Percentiles rank a stretch among this genome's conserved stretches.
phyloP scores from a whole-genome alignment of 495 filamentous ascomycete genomes.

The Chaetomium cochliodes region DNA sequence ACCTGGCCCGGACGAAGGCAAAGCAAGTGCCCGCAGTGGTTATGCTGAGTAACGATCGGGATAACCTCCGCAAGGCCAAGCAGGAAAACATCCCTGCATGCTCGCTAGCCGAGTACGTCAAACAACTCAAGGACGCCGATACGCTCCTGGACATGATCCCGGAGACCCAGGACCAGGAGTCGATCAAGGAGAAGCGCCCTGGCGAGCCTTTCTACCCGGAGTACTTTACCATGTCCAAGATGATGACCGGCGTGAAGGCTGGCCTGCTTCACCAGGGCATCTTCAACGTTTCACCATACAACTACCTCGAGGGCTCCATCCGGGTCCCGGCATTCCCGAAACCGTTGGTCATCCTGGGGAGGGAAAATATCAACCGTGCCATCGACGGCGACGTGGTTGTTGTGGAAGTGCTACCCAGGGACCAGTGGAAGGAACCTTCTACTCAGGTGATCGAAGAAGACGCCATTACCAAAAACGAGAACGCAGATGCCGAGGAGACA shows the following conservation, averaged over 20 bases:
- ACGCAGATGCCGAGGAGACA: constrained; percentile 72
- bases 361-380: constrained; percentile 93
- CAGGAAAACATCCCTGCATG: constrained; percentile 65
- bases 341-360: constrained; percentile 80
- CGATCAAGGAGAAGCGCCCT: constrained; percentile 59
- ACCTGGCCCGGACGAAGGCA: constrained; percentile 63
- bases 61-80: constrained; percentile 80
- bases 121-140: constrained; percentile 77
- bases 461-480: constrained; percentile 86
- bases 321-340: constrained; percentile 88
- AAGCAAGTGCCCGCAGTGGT: constrained; percentile 72
- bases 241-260: constrained; percentile 86
- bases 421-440: constrained; percentile 95
- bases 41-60: constrained; percentile 90
- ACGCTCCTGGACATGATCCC: constrained; percentile 93
- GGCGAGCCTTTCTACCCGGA: constrained; percentile 75
- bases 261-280: constrained; percentile 88
- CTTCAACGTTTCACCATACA: constrained; percentile 96
- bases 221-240: constrained; percentile 85
- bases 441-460: constrained; percentile 96
- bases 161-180: constrained; percentile 64
- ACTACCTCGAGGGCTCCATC: constrained; percentile 91
- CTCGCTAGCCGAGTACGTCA: constrained; percentile 74
- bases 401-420: constrained; percentile 84
- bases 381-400: constrained; percentile 90